Evolutionary conservation across 148 eudicot genomes (phyloP).

Genomic region (Cornus kousa): DNA sequence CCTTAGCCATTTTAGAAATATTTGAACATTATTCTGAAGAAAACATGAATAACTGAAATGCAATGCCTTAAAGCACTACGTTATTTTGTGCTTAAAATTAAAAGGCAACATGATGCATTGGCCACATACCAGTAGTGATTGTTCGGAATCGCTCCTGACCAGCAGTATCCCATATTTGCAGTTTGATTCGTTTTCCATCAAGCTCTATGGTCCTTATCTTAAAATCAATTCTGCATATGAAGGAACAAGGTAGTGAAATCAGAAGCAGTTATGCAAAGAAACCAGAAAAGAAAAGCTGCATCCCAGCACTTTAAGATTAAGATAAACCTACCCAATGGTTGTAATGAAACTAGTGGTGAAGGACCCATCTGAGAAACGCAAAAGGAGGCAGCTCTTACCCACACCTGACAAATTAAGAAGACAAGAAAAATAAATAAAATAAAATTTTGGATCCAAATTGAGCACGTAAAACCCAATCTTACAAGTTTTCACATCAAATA

Average conservation of each 20-base stretch:
- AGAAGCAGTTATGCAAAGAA: conserved; percentile 5
- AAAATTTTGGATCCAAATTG: neutral
- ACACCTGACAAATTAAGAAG: conserved; percentile 33
- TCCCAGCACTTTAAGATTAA: neutral
- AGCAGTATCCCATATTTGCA: conserved; percentile 88
- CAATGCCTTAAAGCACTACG: neutral
- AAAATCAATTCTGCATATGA: conserved; percentile 57
- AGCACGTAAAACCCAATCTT: neutral
- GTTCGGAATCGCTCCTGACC: conserved; percentile 85
- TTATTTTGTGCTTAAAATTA: neutral
- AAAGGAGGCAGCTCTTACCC: conserved; percentile 60
- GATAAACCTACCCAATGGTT: conserved; percentile 64
- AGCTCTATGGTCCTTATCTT: conserved; percentile 82
- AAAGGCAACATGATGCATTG: neutral
- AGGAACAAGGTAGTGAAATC: conserved; percentile 4
- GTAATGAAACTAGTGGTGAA: conserved; percentile 63
- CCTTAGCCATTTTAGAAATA: no score
- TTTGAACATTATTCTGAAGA: neutral
- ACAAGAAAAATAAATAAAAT: neutral
- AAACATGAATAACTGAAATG: neutral
- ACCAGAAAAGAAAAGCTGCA: neutral
- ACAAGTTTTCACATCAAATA: neutral
- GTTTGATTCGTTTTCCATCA: conserved; percentile 72
- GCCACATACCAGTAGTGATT: conserved; percentile 60
- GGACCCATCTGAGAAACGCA: conserved; percentile 57